Evolutionary conservation across 2,329 filamentous ascomycete species (phyloP), one percentile per base, ranked within the genome.

Genomic region (Trichoderma cornu-damae): DNA sequence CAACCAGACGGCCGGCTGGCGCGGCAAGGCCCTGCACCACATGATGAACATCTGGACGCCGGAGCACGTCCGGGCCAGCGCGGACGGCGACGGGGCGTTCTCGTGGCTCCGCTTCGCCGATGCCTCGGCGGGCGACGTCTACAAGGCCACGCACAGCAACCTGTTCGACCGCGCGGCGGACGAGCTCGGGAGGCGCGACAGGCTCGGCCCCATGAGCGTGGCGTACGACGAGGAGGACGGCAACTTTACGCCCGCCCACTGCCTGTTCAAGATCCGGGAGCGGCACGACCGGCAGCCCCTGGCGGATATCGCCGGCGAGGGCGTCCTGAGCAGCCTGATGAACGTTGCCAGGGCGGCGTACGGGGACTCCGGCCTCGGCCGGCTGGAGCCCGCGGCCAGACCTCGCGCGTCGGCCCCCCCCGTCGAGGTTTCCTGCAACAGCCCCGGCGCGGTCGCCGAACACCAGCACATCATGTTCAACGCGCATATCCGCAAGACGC

Each of bases 81-180:
- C 80, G 9, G 76, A 79, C 20, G 79, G 81, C 1, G 78, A 81
- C 49, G 81, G 84, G 12, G 81, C 85, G 2, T 97, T 97, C 71
- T 93, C 92, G 0, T 99, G 91, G 85, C 79, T 97, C 59, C 86
- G 91, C 4, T 96, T 99, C 66, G 83, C 88, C 3, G 90, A 96
- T 65, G 77, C 81, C 0, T 94, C 90, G 12, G 77, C 86, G 1
- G 79, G 79, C 8, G 92, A 97, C 61, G 85, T 84, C 1, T 88
- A 87, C 58, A 78, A 79, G 55, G 81, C 85, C 30, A 87, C 88
- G 3, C 87, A 86, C 64, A 78, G 80, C 53, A 85, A 86, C 59
- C 64, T 95, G 2, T 89, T 96, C 64, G 79, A 88, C 54, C 88
- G 92, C 37, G 88, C 90, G 3, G 74, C 87, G 1, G 79, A 84